These are phyloP conservation scores for Dothideomycetes sp. DNA, from an alignment of 2,329 filamentous ascomycete genomes.

Conservation along the genomic window DNA sequence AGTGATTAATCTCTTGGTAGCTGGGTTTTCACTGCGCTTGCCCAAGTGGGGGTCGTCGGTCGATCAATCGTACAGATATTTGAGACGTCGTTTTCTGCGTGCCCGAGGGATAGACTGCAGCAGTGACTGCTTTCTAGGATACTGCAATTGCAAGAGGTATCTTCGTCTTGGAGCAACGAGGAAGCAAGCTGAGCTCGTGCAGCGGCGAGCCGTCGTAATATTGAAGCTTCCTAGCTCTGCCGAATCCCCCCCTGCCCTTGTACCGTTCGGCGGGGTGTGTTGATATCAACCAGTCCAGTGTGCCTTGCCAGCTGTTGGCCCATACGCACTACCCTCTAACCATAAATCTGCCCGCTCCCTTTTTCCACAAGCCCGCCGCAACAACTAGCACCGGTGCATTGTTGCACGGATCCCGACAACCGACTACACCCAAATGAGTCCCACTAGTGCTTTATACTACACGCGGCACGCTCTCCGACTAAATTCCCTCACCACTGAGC, in stretches of 20 bases:
- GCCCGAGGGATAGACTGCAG: too few species aligned
- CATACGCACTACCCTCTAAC: neutral
- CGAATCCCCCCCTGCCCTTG: neutral
- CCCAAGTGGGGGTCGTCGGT: too few species aligned
- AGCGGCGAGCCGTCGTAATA: neutral
- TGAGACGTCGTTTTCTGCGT: too few species aligned
- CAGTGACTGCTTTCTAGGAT: too few species aligned
- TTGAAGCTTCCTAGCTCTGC: neutral
- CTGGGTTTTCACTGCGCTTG: too few species aligned
- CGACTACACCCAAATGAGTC: neutral
- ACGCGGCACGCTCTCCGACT: neutral
- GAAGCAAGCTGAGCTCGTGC: too few species aligned
- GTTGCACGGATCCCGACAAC: neutral
- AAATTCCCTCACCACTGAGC: too few species aligned
- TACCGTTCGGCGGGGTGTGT: neutral
- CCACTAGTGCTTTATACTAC: neutral
- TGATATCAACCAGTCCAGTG: neutral
- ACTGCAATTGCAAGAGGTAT: too few species aligned
- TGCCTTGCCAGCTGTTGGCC: neutral
- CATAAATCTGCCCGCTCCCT: neutral
- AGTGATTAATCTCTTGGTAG: too few species aligned
- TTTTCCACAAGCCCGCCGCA: neutral
- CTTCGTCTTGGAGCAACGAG: too few species aligned
- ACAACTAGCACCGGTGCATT: neutral
- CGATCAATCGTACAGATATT: too few species aligned